Percentiles rank a stretch among this genome's conserved stretches.
phyloP scores from a whole-genome alignment of 495 filamentous ascomycete genomes.

The Umbilicaria muhlenbergii region DNA sequence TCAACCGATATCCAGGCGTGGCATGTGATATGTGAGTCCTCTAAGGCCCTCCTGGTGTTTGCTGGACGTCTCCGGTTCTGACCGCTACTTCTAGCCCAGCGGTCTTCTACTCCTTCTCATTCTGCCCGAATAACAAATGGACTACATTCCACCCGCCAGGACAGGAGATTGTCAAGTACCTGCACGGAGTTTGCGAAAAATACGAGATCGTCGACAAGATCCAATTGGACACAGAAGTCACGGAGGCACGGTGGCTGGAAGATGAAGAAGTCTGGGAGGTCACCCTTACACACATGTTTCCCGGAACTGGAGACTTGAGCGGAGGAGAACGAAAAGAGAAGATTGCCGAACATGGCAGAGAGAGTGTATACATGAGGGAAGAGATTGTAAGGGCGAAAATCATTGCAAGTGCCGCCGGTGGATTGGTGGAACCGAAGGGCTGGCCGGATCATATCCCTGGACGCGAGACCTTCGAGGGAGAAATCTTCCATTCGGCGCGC shows the following conservation, averaged over 20 bases:
- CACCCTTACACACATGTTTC: slow-evolving; percentile 29
- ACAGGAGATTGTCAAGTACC: slow-evolving; percentile 41
- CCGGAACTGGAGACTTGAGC: slow-evolving; percentile 33
- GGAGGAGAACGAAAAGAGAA: slow-evolving; percentile 17
- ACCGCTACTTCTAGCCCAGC: slow-evolving; percentile 26
- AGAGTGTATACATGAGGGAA: slow-evolving; percentile 24
- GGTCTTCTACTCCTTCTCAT: slow-evolving; percentile 47
- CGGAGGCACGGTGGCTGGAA: slow-evolving; percentile 26
- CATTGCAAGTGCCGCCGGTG: slow-evolving; percentile 39
- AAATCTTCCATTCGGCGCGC: slow-evolving; percentile 40
- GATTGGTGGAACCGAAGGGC: slow-evolving; percentile 33
- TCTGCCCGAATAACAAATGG: slow-evolving; percentile 43
- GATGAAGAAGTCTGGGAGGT: slow-evolving; percentile 42
- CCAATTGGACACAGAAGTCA: slow-evolving; percentile 40
- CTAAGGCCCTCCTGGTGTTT: not conserved
- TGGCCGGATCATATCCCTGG: slow-evolving; percentile 37
- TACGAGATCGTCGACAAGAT: slow-evolving; percentile 45
- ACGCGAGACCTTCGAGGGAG: slow-evolving; percentile 35
- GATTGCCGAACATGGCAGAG: slow-evolving; percentile 18
- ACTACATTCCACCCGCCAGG: slow-evolving; percentile 36
- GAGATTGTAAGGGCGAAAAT: slow-evolving; percentile 38
- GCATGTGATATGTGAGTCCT: slow-evolving; percentile 32
- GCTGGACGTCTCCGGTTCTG: slow-evolving; percentile 2
- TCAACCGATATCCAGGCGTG: slow-evolving; percentile 50
- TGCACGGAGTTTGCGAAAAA: slow-evolving; percentile 39